These are phyloP conservation scores for Fusarium heterosporum DNA, from an alignment of 2,329 filamentous ascomycete species.

Conservation along the genomic window DNA sequence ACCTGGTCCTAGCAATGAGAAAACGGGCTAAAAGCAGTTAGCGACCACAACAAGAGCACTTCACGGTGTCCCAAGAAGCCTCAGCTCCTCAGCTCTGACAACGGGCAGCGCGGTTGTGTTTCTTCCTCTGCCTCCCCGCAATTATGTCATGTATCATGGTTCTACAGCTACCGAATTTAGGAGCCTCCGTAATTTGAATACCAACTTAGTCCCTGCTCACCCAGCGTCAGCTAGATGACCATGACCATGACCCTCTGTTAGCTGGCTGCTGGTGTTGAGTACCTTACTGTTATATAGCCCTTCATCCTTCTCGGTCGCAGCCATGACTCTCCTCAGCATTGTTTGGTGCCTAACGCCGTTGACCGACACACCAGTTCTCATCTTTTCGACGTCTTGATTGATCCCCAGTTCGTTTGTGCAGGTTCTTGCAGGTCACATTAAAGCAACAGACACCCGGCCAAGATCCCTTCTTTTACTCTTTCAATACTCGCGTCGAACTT, in stretches of 20 bases:
- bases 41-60: constrained; percentile 27
- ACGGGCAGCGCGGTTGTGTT: constrained; percentile 24
- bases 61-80: constrained; percentile 42
- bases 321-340: constrained; percentile 40
- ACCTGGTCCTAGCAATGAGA: constrained; percentile 43
- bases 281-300: constrained; percentile 42
- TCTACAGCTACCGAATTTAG: constrained; percentile 49
- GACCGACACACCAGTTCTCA: constrained; percentile 39
- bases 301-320: constrained; percentile 43
- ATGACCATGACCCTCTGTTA: constrained; percentile 24
- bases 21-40: constrained; percentile 36
- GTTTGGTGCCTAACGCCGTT: constrained; percentile 45
- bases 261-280: constrained; percentile 37
- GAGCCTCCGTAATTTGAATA: constrained; percentile 53
- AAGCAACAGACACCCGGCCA: constrained; percentile 30
- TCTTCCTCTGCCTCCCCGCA: constrained; percentile 50
- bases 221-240: constrained; percentile 41
- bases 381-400: constrained; percentile 25
- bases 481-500: constrained; percentile 2
- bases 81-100: constrained; percentile 40
- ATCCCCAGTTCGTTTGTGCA: constrained; percentile 33
- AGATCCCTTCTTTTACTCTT: constrained; percentile 18
- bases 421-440: constrained; percentile 32
- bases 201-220: constrained; percentile 45
- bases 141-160: constrained; percentile 61